phyloP scores from a whole-genome alignment of 352 stramenopile genomes.

The Phytophthora aleatoria region DNA sequence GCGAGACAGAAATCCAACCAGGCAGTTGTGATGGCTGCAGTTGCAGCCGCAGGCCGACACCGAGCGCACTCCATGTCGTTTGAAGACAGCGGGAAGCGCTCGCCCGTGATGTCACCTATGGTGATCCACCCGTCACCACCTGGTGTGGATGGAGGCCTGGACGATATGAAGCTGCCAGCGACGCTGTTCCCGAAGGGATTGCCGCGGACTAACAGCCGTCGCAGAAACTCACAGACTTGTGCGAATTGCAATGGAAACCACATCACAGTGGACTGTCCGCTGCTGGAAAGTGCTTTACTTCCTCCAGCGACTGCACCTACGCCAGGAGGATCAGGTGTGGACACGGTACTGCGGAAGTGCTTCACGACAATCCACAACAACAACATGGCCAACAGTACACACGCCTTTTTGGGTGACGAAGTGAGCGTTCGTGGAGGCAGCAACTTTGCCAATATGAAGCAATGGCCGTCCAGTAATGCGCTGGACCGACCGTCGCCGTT shows the following conservation, averaged over 20 bases:
- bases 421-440: slow-evolving; percentile 77
- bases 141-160: slow-evolving; percentile 10
- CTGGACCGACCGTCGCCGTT: slow-evolving; percentile 54
- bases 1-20: slow-evolving; percentile 41
- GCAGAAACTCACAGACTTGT: slow-evolving; percentile 63
- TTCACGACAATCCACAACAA: slow-evolving; percentile 89
- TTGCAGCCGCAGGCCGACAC: slow-evolving; percentile 44
- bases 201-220: slow-evolving; percentile 59
- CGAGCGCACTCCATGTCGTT: slow-evolving; percentile 51
- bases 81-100: slow-evolving; percentile 30
- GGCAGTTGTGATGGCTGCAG: slow-evolving; percentile 47
- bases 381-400: slow-evolving; percentile 83
- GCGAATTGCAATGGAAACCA: slow-evolving; percentile 84
- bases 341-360: slow-evolving; percentile 84
- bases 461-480: slow-evolving; percentile 40
- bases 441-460: slow-evolving; percentile 49
- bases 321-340: slow-evolving; percentile 38
- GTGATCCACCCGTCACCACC: slow-evolving; percentile 27
- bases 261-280: slow-evolving; percentile 80
- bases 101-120: slow-evolving; percentile 24
- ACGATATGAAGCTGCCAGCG: slow-evolving; percentile 30
- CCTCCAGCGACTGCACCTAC: slow-evolving; percentile 12
- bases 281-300: slow-evolving; percentile 61
- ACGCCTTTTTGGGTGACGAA: slow-evolving; percentile 85
- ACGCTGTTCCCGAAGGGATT: slow-evolving; percentile 47